Base-by-base conservation (phyloP, 129 eudicot genomes). In the Pulicaria dysenterica region DNA sequence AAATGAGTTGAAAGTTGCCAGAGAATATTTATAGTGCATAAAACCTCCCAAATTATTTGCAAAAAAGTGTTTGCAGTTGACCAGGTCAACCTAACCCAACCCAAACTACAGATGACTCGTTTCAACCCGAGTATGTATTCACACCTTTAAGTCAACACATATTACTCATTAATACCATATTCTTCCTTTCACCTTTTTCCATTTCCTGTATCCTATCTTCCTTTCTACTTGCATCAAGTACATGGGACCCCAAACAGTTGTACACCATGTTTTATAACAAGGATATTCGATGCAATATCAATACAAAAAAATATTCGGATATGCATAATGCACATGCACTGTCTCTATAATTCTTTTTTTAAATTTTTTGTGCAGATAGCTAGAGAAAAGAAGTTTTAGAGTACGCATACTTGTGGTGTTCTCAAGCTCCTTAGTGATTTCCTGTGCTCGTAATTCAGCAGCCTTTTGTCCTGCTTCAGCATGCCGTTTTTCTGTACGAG, bases 381-480 rank as follows among this genome's bases (percentile, higher is more conserved):
- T 61, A 61, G 13, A 61, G 34, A 39, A 61, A 40, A 56, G 0
- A 39, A 40, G 13, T n/a, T 61, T 61, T 14, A 39, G 48, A 13
- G 48, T 8, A n/a, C 36, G 69, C 84, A 70, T 93, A 93, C 98
- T 90, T 54, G 95, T 78, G 54, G 98, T 93, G 89, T 93, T 93
- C 65, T 93, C 98, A 47, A 93, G 90, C 79, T 93, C 98, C 73
- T 68, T 87, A 39, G 90, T 93, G 65, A 93, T 82, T 58, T 93
- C 96, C 55, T 77, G 87, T 47, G 96, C 89, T 67, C 89, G 87
- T 46, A 90, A 65, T 57, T 93, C 98, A 73, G 98, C 96, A 80
- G 92, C 92, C 77, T 86, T 93, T 76, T 93, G 96, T 43, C 88
- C 90, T 79, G 93, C 95, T 85, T 90, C 98, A 58, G 98, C 95